Base-by-base conservation (phyloP, 176 grass and related monocot species). In the maize (Zea mays) region DNA sequence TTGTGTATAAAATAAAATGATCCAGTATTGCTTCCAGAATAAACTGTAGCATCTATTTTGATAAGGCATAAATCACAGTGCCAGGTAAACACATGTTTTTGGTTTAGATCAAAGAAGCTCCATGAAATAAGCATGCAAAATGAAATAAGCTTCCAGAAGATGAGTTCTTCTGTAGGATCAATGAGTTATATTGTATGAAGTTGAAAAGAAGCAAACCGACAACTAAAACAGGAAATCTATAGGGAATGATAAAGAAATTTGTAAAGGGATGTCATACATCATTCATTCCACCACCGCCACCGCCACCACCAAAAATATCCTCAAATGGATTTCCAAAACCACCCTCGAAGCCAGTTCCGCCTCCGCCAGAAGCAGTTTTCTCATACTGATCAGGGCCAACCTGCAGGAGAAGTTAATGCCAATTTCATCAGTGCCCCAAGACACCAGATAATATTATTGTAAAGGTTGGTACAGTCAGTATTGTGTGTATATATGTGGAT, bases 291-390 rank as follows among this genome's bases (percentile, higher is more conserved):
- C 87, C 88, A 1, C 86, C 77, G 5, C 86, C 82, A 11, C 69
- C 61, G 0, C 84, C 90, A 15, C 86, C 87, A 67, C 72, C 3
- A 64, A 99, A 99, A 71, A 97, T 78, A 50, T 92, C 95, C 74
- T 92, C 96, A 50, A 99, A 99, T 67, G 96, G 96, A 91, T 90
- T 90, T 21, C 87, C 76, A 79, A 94, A 92, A 89, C 90, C 87
- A 37, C 85, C 90, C 69, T 85, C 90, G 13, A 89, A 99, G 52
- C 95, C 91, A 43, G 85, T 34, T 63, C 92, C 91, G 7, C 86
- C 89, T 79, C 92, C 96, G 33, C 82, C 85, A 70, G 95, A 79
- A 65, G 91, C 75, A 64, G 88, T 83, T 80, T 71, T 94, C 84
- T 95, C 96, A 85, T 83, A 99, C 39, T 94, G 92, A 80, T 99